A percentile compares a stretch with the other conserved stretches of the same genome.
phyloP scores from a whole-genome alignment of 768 basidiomycete species.

The Serpula lacrymans region DNA sequence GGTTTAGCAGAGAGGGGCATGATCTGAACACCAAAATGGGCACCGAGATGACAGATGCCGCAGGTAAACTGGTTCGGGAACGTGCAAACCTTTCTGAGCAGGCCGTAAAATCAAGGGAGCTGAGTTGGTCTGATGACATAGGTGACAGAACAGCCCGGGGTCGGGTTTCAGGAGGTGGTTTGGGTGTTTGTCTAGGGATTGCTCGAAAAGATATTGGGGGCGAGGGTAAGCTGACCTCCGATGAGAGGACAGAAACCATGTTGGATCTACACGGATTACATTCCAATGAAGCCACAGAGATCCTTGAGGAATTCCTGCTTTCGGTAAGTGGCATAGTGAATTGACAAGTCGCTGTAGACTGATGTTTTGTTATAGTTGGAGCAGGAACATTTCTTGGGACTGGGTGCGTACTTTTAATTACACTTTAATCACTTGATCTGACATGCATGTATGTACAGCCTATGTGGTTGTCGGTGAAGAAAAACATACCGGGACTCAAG shows the following conservation, averaged over 20 bases:
- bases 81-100: constrained; percentile 72
- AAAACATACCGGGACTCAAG: constrained; percentile 93
- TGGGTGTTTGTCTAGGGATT: constrained; percentile 88
- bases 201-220: constrained; percentile 55
- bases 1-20: constrained; percentile 91
- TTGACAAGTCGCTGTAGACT: constrained; percentile 8
- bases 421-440: constrained; percentile 5
- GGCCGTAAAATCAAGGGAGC: constrained; percentile 68
- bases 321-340: constrained; percentile 53
- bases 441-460: constrained; percentile 40
- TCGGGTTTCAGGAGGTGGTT: constrained; percentile 69
- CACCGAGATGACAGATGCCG: constrained; percentile 80
- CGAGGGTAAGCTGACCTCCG: constrained; percentile 59
- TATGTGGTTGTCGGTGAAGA: constrained; percentile 94
- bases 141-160: constrained; percentile 75
- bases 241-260: constrained; percentile 86
- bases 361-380: constrained; percentile 56
- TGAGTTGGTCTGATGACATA: constrained; percentile 79
- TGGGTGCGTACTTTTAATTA: constrained; percentile 48
- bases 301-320: constrained; percentile 84
- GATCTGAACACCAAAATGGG: constrained; percentile 92
- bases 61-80: constrained; percentile 80
- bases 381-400: constrained; percentile 80
- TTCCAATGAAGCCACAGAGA: constrained; percentile 88
- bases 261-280: constrained; percentile 94